A percentile compares a stretch with the other conserved stretches of the same genome.
These are phyloP conservation scores for Nannizziopsis arthrosporioides DNA, from an alignment of 2,329 filamentous ascomycete genomes.

Conservation along the genomic window DNA sequence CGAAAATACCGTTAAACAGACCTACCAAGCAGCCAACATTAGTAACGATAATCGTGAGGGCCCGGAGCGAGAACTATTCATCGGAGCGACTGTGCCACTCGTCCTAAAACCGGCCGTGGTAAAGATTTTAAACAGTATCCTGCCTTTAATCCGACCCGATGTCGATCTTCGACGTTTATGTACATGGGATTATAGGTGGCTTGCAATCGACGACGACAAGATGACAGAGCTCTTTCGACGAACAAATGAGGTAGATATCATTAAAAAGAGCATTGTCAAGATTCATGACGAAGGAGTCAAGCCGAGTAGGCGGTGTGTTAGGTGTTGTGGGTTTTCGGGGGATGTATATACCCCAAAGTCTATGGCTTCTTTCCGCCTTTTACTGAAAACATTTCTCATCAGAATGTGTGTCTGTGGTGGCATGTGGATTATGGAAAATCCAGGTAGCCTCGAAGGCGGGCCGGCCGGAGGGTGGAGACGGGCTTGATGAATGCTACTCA, in stretches of 20 bases:
- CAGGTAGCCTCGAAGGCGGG: background rate
- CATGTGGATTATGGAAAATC: conserved; percentile 29
- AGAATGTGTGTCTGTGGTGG: conserved; percentile 33
- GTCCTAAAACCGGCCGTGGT: conserved; percentile 40
- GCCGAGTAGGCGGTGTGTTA: conserved; percentile 42
- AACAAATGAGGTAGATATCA: conserved; percentile 47
- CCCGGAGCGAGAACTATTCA: conserved; percentile 43
- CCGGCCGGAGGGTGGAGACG: background rate
- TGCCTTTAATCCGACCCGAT: conserved; percentile 47
- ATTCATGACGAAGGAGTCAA: conserved; percentile 10
- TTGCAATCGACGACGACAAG: conserved; percentile 53
- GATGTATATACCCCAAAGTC: conserved; percentile 39
- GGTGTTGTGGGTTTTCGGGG: conserved; percentile 56
- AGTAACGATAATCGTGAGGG: conserved; percentile 36
- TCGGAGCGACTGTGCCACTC: conserved; percentile 41
- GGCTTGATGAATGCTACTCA: background rate
- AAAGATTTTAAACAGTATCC: conserved; percentile 37
- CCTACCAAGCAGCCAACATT: conserved; percentile 40
- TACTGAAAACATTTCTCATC: conserved; percentile 28
- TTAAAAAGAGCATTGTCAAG: conserved; percentile 36
- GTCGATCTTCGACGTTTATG: conserved; percentile 58
- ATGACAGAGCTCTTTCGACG: conserved; percentile 49
- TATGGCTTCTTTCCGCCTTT: conserved; percentile 27
- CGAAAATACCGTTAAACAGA: conserved; percentile 51
- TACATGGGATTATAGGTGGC: conserved; percentile 58